These are phyloP conservation scores for Populus tremula DNA, from an alignment of 345 rosid species.

Conservation along the genomic window DNA sequence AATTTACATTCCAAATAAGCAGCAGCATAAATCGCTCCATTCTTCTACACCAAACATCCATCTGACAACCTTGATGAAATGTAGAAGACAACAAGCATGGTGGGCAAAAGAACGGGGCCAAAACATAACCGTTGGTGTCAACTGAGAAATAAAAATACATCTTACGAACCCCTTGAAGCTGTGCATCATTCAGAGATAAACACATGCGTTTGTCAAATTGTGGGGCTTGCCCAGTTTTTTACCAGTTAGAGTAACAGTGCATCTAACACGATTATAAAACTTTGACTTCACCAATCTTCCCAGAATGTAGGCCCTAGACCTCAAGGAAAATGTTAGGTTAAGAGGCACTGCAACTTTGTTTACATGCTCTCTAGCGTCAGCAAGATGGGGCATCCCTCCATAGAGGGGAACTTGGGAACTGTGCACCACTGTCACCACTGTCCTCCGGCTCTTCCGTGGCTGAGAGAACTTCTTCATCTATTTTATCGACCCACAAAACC, in stretches of 20 bases:
- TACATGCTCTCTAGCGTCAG: constrained; percentile 32
- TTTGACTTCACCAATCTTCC: constrained; percentile 49
- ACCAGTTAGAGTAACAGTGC: constrained; percentile 59
- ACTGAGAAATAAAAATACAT: not conserved
- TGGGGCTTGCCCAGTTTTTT: constrained; percentile 55
- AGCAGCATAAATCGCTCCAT: not conserved
- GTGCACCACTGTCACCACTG: constrained; percentile 47
- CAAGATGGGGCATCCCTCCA: constrained; percentile 59
- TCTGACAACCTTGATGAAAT: not conserved
- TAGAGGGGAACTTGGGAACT: constrained; percentile 80
- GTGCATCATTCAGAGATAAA: constrained; percentile 28
- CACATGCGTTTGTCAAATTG: constrained; percentile 49
- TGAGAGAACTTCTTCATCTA: constrained; percentile 82
- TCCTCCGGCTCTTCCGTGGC: constrained; percentile 48
- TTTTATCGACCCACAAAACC: not conserved
- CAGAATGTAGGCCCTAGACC: constrained; percentile 79
- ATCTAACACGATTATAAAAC: constrained; percentile 51
- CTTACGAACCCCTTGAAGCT: not conserved
- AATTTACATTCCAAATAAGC: not conserved
- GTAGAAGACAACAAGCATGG: not conserved
- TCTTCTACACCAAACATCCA: not conserved
- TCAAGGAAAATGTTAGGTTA: constrained; percentile 67
- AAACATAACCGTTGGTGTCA: not conserved
- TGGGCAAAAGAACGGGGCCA: not conserved
- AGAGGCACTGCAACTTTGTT: constrained; percentile 54